A percentile compares a stretch with the other conserved stretches of the same genome.
Conservation (phyloP, 2,329 filamentous ascomycete genomes). For the Fusarium staphyleae region DNA sequence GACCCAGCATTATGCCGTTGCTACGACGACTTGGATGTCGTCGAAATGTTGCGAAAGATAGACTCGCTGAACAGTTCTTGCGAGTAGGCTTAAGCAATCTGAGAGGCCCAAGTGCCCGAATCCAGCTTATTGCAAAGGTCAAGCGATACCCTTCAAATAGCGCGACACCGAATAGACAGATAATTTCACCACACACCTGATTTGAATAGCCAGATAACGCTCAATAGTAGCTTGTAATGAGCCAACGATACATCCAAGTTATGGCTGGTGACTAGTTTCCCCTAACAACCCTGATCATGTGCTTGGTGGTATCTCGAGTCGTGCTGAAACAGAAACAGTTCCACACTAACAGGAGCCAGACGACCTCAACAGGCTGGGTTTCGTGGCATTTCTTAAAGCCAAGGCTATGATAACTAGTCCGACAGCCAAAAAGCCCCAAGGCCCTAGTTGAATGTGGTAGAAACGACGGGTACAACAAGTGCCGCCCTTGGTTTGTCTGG, state of each 20-base stretch:
- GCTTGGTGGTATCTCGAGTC: not conserved
- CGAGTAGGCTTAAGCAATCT: no score
- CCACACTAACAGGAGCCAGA: constrained; percentile 16
- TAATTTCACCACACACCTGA: no score
- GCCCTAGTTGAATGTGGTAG: not conserved
- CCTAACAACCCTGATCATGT: not conserved
- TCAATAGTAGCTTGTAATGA: no score
- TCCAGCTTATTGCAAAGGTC: no score
- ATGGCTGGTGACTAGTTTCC: no score
- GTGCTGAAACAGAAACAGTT: constrained; percentile 22
- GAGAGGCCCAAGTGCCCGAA: no score
- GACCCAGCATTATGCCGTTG: no score
- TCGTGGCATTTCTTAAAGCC: not conserved
- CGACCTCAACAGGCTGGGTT: constrained; percentile 17
- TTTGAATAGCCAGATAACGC: no score
- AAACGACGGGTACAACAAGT: constrained; percentile 19
- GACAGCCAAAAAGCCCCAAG: not conserved
- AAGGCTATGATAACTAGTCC: not conserved
- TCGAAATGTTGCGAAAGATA: constrained; percentile 6
- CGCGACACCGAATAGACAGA: no score
- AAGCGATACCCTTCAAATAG: no score
- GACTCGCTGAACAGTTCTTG: no score
- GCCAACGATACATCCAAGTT: no score
- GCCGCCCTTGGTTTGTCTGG: constrained; percentile 32
- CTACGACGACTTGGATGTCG: constrained; percentile 9